A percentile compares a stretch with the other conserved stretches of the same genome.
phyloP scores from a whole-genome alignment of 1,284 basidiomycete species.

The Cutaneotrichosporon spelunceum region DNA sequence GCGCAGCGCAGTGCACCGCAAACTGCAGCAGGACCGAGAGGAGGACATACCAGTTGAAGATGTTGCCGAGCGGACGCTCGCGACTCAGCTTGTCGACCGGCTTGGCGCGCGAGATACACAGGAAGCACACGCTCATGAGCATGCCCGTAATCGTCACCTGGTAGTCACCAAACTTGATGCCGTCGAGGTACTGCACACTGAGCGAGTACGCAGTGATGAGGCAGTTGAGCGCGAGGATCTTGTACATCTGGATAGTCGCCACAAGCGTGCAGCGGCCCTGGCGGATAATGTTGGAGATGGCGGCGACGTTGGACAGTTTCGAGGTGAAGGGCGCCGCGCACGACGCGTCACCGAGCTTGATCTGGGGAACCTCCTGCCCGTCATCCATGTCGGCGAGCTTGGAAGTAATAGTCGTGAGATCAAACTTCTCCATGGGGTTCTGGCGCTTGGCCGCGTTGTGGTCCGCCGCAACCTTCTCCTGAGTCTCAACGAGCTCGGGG shows the following conservation, averaged over 20 bases:
- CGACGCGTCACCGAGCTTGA: slow-evolving; percentile 93
- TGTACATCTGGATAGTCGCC: slow-evolving; percentile 98
- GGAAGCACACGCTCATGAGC: slow-evolving; percentile 94
- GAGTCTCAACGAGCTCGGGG: slow-evolving; percentile 85
- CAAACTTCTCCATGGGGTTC: slow-evolving; percentile 93
- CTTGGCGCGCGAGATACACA: slow-evolving; percentile 96
- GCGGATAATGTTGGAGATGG: slow-evolving; percentile 90
- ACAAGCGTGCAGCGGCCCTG: slow-evolving; percentile 95
- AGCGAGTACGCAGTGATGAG: slow-evolving; percentile 93
- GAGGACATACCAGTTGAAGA: slow-evolving; percentile 92
- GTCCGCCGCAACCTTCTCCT: slow-evolving; percentile 68
- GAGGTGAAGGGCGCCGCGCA: slow-evolving; percentile 96
- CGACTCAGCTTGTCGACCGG: slow-evolving; percentile 86
- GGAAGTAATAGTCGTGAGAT: slow-evolving; percentile 78
- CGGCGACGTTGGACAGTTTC: slow-evolving; percentile 86
- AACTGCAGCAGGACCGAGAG: slow-evolving; percentile 87
- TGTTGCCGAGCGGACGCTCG: slow-evolving; percentile 86
- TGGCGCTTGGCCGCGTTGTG: slow-evolving; percentile 64
- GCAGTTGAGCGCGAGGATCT: slow-evolving; percentile 92
- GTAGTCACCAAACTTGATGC: slow-evolving; percentile 97
- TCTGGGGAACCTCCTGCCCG: slow-evolving; percentile 83
- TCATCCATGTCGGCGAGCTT: slow-evolving; percentile 88
- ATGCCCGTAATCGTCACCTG: slow-evolving; percentile 89
- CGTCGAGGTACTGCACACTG: slow-evolving; percentile 92
- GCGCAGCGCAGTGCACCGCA: slow-evolving; percentile 77